Evolutionary conservation across 257 asterid genomes (phyloP), one percentile per base, ranked within the genome.

Genomic region (Datura wrightii): DNA sequence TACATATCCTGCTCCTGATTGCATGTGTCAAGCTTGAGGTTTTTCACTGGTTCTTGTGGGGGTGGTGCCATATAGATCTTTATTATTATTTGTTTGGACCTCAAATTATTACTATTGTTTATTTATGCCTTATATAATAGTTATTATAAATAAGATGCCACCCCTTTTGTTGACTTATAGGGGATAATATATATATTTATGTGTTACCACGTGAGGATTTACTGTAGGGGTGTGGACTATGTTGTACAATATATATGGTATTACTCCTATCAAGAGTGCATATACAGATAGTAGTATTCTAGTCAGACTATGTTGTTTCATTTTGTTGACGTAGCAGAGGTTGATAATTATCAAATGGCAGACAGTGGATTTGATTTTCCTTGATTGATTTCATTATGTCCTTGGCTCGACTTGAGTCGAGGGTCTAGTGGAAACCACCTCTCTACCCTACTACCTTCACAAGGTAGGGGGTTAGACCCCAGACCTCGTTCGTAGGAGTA

Each of bases 1-100:
- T 11, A 94, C 99, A 1, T 96, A 96, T 48, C 99, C 99, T 46
- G 97, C 98, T 46, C 98, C 98, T 1, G 97, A 96, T 88, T 96
- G 99, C 89, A 96, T 94, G 99, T 96, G 98, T 89, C 89, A 76
- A 59, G 89, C 94, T 52, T 90, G 87, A 92, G 70, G 3, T 1
- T 41, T 19, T 31, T 34, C 31, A 46, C 5, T 34, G 42, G 55
- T 76, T 41, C 15, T 69, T 54, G 19, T 37, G 36, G 6, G 16
- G 46, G 36, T 76, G 71, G 24, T 48, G 3, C 48, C 59, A 14
- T 58, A 24, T 39, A 60, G 62, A 39, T 42, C 59, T 42, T 58
- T 11, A 69, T 56, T 13, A 66, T 8, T 65, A 18, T 70, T 70
- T 62, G 80, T 39, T 71, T 58, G 74, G 54, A 42, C 52, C 15